phyloP scores from a whole-genome alignment of 768 basidiomycete genomes.

The Mycena haematopus region DNA sequence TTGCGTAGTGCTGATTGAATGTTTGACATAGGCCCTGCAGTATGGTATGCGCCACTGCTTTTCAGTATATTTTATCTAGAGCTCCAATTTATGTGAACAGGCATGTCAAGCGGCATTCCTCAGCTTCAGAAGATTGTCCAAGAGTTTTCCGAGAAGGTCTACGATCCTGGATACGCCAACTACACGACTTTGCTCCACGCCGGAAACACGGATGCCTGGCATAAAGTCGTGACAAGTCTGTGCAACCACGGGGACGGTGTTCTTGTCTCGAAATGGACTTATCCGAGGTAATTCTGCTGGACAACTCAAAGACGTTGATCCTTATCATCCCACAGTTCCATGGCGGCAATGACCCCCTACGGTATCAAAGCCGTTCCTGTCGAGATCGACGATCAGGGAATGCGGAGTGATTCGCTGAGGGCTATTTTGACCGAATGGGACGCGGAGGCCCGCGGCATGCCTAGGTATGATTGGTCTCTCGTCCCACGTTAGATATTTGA shows the following conservation, averaged over 20 bases:
- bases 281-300: slow-evolving; percentile 58
- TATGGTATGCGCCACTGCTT: slow-evolving; percentile 53
- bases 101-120: slow-evolving; percentile 56
- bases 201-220: slow-evolving; percentile 77
- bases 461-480: slow-evolving; percentile 47
- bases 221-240: slow-evolving; percentile 62
- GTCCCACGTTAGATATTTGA: background rate
- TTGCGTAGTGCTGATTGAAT: slow-evolving; percentile 2
- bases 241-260: slow-evolving; percentile 70
- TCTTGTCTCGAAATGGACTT: slow-evolving; percentile 75
- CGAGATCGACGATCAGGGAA: slow-evolving; percentile 73
- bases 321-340: slow-evolving; percentile 33
- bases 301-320: slow-evolving; percentile 22
- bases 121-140: slow-evolving; percentile 61
- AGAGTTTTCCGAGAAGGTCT: slow-evolving; percentile 61
- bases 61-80: background rate
- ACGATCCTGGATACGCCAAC: slow-evolving; percentile 66
- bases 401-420: slow-evolving; percentile 67
- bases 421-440: slow-evolving; percentile 72
- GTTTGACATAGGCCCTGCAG: slow-evolving; percentile 57
- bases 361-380: slow-evolving; percentile 59
- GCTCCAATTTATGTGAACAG: slow-evolving; percentile 33
- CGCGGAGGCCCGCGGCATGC: slow-evolving; percentile 56
- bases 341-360: slow-evolving; percentile 44
- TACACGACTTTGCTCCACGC: slow-evolving; percentile 61